Evolutionary conservation across 148 eudicot species (phyloP).

Genomic region (Pouteria glomerata): DNA sequence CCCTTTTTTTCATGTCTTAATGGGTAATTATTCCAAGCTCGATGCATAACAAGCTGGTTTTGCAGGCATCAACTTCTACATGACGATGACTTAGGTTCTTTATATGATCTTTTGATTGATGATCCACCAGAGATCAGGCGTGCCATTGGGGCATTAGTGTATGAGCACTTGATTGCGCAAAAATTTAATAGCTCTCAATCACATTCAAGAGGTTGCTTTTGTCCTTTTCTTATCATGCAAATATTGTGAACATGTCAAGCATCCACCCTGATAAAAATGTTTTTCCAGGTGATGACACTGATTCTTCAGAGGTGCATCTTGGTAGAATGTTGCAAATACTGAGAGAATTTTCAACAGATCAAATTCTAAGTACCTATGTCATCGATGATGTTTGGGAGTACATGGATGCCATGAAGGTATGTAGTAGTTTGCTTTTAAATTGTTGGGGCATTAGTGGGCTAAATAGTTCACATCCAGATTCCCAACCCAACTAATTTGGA

Average conservation of each 20-base stretch:
- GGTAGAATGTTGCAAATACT: constrained; percentile 85
- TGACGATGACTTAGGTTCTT: constrained; percentile 88
- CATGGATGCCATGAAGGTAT: constrained; percentile 96
- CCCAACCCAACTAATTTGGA: background rate
- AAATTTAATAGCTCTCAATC: constrained; percentile 63
- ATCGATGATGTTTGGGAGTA: constrained; percentile 98
- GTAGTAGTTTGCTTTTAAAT: constrained; percentile 12
- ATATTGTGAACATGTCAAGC: background rate
- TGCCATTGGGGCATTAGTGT: constrained; percentile 91
- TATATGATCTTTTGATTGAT: constrained; percentile 90
- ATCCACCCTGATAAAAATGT: background rate
- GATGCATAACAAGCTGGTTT: constrained; percentile 15
- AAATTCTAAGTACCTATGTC: constrained; percentile 77
- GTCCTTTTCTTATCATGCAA: background rate
- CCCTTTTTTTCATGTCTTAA: background rate
- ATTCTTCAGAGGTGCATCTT: constrained; percentile 71
- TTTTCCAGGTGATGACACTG: constrained; percentile 44
- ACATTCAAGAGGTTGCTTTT: constrained; percentile 51
- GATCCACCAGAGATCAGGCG: constrained; percentile 97
- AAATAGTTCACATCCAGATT: background rate
- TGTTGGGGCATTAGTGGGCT: background rate
- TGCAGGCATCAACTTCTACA: constrained; percentile 83
- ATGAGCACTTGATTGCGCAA: constrained; percentile 95
- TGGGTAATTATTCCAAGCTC: background rate
- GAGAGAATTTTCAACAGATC: constrained; percentile 83